Conservation (phyloP, 2,329 filamentous ascomycete species). For the Aspergillus cejpii region DNA sequence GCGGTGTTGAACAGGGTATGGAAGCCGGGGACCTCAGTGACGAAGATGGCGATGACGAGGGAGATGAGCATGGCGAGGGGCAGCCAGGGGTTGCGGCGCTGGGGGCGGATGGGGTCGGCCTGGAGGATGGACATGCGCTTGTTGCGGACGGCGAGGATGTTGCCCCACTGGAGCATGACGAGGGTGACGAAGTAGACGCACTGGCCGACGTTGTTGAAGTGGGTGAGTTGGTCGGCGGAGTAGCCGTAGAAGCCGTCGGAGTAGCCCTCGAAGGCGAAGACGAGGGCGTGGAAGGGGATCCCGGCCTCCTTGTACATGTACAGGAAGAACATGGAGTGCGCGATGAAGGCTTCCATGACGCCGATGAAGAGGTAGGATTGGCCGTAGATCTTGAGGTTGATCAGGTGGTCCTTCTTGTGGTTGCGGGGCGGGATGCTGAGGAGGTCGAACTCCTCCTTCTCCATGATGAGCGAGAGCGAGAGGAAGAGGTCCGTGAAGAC, state of each 20-base stretch:
- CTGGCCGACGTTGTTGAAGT: constrained; percentile 48
- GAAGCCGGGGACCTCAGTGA: constrained; percentile 48
- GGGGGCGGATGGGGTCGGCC: constrained; percentile 44
- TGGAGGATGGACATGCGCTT: constrained; percentile 49
- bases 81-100: constrained; percentile 48
- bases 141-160: constrained; percentile 48
- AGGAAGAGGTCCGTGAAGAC: constrained; percentile 52
- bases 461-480: constrained; percentile 49
- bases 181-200: constrained; percentile 51
- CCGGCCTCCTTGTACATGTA: constrained; percentile 47
- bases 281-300: constrained; percentile 45
- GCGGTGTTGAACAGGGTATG: constrained; percentile 47
- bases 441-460: constrained; percentile 51
- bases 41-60: constrained; percentile 48
- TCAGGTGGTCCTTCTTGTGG: constrained; percentile 47
- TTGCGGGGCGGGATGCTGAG: constrained; percentile 48
- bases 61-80: constrained; percentile 44
- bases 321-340: constrained; percentile 50
- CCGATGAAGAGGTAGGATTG: constrained; percentile 51
- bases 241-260: constrained; percentile 47
- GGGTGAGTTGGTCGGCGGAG: constrained; percentile 39
- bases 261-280: constrained; percentile 48
- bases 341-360: constrained; percentile 46
- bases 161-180: constrained; percentile 51
- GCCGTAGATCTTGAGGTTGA: constrained; percentile 47